Evolutionary conservation across 2,329 filamentous ascomycete species (phyloP).

Genomic region (Thielaviopsis punctulata): DNA sequence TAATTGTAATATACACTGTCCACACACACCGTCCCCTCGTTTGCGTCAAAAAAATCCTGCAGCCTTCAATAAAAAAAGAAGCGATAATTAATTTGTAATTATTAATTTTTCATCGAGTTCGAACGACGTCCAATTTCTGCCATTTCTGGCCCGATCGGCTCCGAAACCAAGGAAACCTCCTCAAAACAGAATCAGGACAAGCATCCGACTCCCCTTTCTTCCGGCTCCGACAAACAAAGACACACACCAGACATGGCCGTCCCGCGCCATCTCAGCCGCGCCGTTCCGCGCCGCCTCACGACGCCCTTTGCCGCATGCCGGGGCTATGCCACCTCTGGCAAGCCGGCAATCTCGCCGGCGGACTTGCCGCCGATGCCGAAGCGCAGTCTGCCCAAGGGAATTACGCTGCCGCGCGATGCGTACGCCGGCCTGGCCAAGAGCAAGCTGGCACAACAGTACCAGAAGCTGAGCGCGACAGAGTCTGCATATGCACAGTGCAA

Average conservation of each 20-base stretch:
- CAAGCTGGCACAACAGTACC: slow-evolving; percentile 24
- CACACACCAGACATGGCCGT: background rate
- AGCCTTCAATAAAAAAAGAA: slow-evolving; percentile 3
- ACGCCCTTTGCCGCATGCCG: background rate
- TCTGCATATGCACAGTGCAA: slow-evolving; percentile 61
- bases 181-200: background rate
- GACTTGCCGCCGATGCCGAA: slow-evolving; percentile 10
- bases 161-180: too few relatives aligned
- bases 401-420: slow-evolving; percentile 8
- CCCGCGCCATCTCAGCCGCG: background rate
- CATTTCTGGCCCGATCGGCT: background rate
- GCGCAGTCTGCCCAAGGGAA: slow-evolving; percentile 6
- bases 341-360: background rate
- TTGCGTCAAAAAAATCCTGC: slow-evolving; percentile 6
- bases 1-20: background rate
- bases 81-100: background rate
- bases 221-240: background rate
- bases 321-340: background rate
- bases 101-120: background rate
- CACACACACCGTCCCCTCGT: slow-evolving; percentile 5
- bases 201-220: background rate
- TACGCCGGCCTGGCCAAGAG: slow-evolving; percentile 7
- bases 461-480: slow-evolving; percentile 65
- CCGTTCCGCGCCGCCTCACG: background rate
- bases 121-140: background rate